A percentile compares a stretch with the other conserved stretches of the same genome.
phyloP scores from a whole-genome alignment of 306 rosid genomes.

The Calophaca sinica region DNA sequence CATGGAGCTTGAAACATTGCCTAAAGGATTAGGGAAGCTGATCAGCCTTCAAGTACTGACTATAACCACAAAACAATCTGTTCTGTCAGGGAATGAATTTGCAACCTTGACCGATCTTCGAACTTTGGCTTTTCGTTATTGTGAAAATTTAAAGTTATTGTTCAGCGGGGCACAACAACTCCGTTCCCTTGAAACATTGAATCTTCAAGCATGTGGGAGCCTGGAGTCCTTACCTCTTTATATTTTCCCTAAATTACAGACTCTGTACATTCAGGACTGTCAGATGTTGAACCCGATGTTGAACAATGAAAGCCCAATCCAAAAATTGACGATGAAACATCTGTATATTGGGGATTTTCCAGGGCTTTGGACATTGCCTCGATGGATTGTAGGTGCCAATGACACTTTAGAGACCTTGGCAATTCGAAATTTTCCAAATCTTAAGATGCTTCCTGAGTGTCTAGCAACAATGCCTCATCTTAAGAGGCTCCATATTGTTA shows the following conservation, averaged over 20 bases:
- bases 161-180: not conserved
- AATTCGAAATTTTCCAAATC: no score
- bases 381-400: not conserved
- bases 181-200: not conserved
- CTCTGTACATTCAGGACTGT: not conserved
- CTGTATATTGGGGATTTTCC: not conserved
- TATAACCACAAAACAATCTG: conserved; percentile 10
- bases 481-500: no score
- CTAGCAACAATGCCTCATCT: no score
- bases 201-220: not conserved
- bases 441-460: no score
- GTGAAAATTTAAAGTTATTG: not conserved
- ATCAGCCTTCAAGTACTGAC: not conserved
- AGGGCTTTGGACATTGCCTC: not conserved
- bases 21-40: not conserved
- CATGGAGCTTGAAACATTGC: conserved; percentile 10
- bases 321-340: not conserved
- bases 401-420: not conserved
- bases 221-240: not conserved
- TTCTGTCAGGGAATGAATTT: not conserved
- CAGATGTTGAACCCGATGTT: not conserved
- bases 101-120: not conserved
- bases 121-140: not conserved
- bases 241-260: not conserved
- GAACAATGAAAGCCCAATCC: not conserved